Percentiles rank a stretch among this genome's conserved stretches.
These are phyloP conservation scores for Diaporthe sp. DNA, from an alignment of 2,329 filamentous ascomycete genomes.

Conservation along the genomic window DNA sequence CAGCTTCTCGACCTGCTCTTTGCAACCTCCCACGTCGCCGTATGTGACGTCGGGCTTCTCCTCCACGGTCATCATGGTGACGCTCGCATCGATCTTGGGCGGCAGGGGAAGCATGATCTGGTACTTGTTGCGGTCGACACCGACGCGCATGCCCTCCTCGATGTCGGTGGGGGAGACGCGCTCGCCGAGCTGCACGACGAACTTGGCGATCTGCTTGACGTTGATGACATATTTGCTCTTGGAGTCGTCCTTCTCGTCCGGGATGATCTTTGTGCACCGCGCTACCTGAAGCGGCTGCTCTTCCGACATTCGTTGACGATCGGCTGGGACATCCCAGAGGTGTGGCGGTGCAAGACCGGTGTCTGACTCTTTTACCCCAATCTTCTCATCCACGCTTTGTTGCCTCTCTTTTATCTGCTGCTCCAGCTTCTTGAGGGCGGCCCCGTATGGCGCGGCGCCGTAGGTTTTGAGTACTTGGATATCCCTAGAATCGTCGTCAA, in stretches of 20 bases:
- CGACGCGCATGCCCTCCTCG: constrained; percentile 98
- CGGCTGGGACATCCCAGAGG: constrained; percentile 97
- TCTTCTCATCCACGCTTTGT: constrained; percentile 98
- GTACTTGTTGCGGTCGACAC: constrained; percentile 98
- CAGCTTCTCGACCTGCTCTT: constrained; percentile 99
- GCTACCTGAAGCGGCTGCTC: constrained; percentile 98
- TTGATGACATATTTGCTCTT: constrained; percentile 99
- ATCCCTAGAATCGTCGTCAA: constrained; percentile 69
- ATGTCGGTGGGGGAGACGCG: constrained; percentile 98
- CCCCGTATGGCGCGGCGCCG: constrained; percentile 94
- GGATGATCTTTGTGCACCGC: constrained; percentile 98
- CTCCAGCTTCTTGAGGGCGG: constrained; percentile 94
- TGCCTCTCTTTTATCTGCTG: constrained; percentile 99
- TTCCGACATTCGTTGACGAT: constrained; percentile 97
- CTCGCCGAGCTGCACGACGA: constrained; percentile 97
- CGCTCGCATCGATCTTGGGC: constrained; percentile 98
- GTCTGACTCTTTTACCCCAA: constrained; percentile 95
- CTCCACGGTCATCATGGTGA: constrained; percentile 99
- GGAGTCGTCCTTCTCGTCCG: constrained; percentile 92
- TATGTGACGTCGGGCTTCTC: constrained; percentile 99
- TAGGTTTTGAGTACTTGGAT: constrained; percentile 99
- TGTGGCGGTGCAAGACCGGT: constrained; percentile 97
- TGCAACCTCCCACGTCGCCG: constrained; percentile 97
- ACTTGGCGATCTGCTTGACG: constrained; percentile 99
- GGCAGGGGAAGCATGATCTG: constrained; percentile 96